Base-by-base conservation (phyloP, 164 flowering plant genomes). In the Chloranthus sessilifolius region DNA sequence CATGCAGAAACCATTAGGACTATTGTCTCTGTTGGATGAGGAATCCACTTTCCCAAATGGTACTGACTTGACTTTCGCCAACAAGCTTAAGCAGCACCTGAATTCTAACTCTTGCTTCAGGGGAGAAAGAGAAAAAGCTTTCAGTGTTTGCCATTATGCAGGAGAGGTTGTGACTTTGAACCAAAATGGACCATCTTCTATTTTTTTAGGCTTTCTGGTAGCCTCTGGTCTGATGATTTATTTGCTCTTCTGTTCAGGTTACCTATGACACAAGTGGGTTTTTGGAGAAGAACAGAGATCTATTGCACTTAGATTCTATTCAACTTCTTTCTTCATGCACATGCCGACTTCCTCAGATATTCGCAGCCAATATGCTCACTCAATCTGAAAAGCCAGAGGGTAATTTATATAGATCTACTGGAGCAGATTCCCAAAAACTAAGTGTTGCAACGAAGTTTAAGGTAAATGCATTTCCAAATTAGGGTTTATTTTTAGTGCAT, bases 31-130 rank as follows among this genome's bases (percentile, higher is more conserved):
- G 43, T 69, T 92, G 51, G 97, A 92, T 63, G 99, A 92, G 66
- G 99, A 94, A 72, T 89, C 99, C 43, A 94, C 92, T n/a, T 89
- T 94, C 45, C 97, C 99, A 33, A 94, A 94, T 72, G 96, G 90
- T 25, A 87, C 96, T 19, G 99, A 94, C 52, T 67, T 87, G 73
- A 83, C 95, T 22, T 80, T 92, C 53, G 97, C 95, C 25, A 75
- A 86, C 75, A 92, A 92, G 77, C 97, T 92, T 22, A 87, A 84
- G 77, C 88, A 87, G 65, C 97, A 89, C 73, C 66, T 94, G 58
- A 68, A 64, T 48, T 77, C 94, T 26, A 85, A 85, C 68, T 61
- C 81, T 36, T 81, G 81, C 60, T 94, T 87, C 67, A 77, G 73
- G 67, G 92, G 88, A 69, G 95, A 79, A 54, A 69, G 95, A 41